phyloP scores from a whole-genome alignment of 371 early-diverging fungal genomes.

The Mucor circinelloides region DNA sequence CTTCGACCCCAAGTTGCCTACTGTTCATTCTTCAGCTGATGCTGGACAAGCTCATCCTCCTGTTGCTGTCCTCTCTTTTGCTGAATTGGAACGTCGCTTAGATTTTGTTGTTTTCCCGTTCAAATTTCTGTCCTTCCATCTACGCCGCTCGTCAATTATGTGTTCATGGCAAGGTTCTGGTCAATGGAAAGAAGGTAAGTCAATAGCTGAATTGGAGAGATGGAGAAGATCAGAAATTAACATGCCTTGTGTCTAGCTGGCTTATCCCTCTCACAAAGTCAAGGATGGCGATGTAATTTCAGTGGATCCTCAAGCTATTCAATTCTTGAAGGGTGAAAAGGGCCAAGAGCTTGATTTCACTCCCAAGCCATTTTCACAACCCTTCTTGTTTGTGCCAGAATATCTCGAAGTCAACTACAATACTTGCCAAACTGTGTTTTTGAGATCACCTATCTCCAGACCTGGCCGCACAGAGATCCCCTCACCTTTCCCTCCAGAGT shows the following conservation, averaged over 20 bases:
- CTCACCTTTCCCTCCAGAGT: conserved; percentile 88
- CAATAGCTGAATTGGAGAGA: neutral
- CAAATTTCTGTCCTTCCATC: conserved; percentile 87
- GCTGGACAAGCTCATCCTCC: conserved; percentile 66
- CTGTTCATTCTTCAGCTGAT: conserved; percentile 59
- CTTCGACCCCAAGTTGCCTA: conserved; percentile 75
- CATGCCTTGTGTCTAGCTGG: conserved; percentile 46
- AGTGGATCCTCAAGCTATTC: conserved; percentile 80
- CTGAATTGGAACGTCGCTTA: conserved; percentile 87
- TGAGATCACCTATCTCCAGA: conserved; percentile 87
- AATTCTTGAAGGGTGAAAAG: conserved; percentile 67
- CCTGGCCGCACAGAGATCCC: conserved; percentile 91
- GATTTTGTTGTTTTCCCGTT: conserved; percentile 92
- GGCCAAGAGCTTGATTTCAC: conserved; percentile 67
- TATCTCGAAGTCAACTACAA: conserved; percentile 97
- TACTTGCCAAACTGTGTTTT: conserved; percentile 86
- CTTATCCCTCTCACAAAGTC: conserved; percentile 76
- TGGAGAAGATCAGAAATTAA: neutral
- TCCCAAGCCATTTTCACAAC: conserved; percentile 83
- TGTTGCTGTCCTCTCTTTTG: conserved; percentile 82
- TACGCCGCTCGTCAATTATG: conserved; percentile 85
- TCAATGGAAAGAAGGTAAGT: conserved; percentile 87
- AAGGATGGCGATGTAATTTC: conserved; percentile 90
- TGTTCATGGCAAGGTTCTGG: conserved; percentile 84
- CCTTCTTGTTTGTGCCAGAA: conserved; percentile 95